Percentiles rank a stretch among this genome's conserved stretches.
Evolutionary conservation across 2,329 filamentous ascomycete genomes (phyloP).

Genomic region (Triangularia setosa): DNA sequence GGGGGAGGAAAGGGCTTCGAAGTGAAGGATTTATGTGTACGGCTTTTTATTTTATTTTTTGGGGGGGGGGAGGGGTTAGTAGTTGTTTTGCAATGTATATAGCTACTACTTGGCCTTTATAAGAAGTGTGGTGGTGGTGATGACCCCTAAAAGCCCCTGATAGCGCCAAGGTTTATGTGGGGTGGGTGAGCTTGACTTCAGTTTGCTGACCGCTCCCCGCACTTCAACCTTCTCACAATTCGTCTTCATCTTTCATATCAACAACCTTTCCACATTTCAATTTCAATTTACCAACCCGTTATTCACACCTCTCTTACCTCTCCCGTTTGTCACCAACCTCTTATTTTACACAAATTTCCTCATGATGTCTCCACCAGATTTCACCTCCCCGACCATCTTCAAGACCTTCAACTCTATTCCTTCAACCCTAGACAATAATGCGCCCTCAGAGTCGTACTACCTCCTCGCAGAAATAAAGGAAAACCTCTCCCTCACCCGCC

Average conservation of each 20-base stretch:
- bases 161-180: not conserved
- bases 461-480: conserved; percentile 45
- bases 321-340: not conserved
- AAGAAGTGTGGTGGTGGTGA: not conserved
- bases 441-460: conserved; percentile 29
- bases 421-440: conserved; percentile 1
- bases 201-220: not conserved
- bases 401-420: conserved; percentile 34
- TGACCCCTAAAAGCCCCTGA: not conserved
- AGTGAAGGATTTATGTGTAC: not conserved
- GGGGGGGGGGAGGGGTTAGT: too few species aligned
- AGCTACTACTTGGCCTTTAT: not conserved
- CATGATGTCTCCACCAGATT: conserved; percentile 30
- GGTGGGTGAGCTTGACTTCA: not conserved
- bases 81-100: not conserved
- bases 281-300: not conserved
- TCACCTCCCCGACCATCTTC: conserved; percentile 32
- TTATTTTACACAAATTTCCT: not conserved
- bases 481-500: conserved; percentile 47
- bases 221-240: not conserved
- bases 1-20: not conserved
- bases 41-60: too few species aligned
- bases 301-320: not conserved
- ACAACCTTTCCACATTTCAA: not conserved
- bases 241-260: not conserved